A percentile compares a stretch with the other conserved stretches of the same genome.
These are phyloP conservation scores for Paradendryphiella salina DNA, from an alignment of 2,329 filamentous ascomycete genomes.

Conservation along the genomic window DNA sequence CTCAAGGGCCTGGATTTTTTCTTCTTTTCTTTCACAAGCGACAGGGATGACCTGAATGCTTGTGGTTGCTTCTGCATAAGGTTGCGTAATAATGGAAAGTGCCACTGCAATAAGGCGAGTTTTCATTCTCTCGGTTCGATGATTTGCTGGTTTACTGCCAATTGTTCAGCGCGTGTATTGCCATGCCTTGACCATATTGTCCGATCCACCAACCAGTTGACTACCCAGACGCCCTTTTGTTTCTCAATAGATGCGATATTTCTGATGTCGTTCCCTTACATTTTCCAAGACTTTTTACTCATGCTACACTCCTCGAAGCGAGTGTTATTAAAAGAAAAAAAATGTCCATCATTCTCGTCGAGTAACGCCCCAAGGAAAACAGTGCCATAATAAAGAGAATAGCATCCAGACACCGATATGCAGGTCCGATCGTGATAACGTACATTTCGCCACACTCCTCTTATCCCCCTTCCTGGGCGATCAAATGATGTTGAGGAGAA, in stretches of 20 bases:
- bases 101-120: background rate
- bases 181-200: background rate
- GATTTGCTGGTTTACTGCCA: background rate
- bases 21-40: background rate
- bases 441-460: background rate
- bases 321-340: background rate
- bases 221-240: background rate
- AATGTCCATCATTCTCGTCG: too few relatives aligned
- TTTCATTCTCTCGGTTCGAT: background rate
- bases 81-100: background rate
- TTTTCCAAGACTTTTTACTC: background rate
- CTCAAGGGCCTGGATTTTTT: background rate
- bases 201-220: background rate
- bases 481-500: too few relatives aligned
- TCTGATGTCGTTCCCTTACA: too few relatives aligned
- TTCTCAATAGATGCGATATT: too few relatives aligned
- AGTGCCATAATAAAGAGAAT: background rate
- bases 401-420: constrained; percentile 4
- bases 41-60: background rate
- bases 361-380: too few relatives aligned
- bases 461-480: constrained; percentile 1
- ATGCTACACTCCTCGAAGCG: too few relatives aligned
- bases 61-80: background rate
- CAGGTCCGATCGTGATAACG: constrained; percentile 7
- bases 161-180: background rate